A percentile compares a stretch with the other conserved stretches of the same genome.
Evolutionary conservation across 2,329 filamentous ascomycete genomes (phyloP).

Genomic region (Plectosphaerella cucumerina): DNA sequence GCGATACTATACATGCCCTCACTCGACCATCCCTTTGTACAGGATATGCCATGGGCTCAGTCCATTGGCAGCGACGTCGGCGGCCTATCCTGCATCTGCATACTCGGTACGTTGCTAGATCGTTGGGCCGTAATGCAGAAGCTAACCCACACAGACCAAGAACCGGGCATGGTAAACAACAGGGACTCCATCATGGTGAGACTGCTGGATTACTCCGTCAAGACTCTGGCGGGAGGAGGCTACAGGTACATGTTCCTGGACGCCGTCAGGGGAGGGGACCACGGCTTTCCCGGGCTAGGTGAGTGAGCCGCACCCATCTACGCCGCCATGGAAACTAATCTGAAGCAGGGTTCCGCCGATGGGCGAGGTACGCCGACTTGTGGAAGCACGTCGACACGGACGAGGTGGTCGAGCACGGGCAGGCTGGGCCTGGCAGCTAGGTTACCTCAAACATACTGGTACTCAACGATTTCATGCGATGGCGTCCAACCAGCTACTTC

Average conservation of each 20-base stretch:
- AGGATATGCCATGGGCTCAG: constrained; percentile 53
- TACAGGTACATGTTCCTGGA: constrained; percentile 54
- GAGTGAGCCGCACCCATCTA: constrained; percentile 16
- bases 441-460: no score
- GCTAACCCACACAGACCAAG: constrained; percentile 30
- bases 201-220: constrained; percentile 48
- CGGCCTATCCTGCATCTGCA: constrained; percentile 57
- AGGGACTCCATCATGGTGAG: constrained; percentile 48
- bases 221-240: constrained; percentile 40
- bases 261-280: constrained; percentile 45
- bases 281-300: constrained; percentile 50
- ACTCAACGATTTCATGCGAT: no score
- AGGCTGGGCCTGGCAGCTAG: no score
- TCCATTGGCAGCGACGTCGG: constrained; percentile 47
- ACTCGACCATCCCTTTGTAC: constrained; percentile 40
- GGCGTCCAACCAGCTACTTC: no score
- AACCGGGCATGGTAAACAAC: constrained; percentile 35
- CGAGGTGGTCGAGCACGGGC: no score
- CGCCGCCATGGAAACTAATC: constrained; percentile 3
- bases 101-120: constrained; percentile 40
- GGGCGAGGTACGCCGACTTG: constrained; percentile 53
- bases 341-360: constrained; percentile 49
- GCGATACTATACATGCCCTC: constrained; percentile 50
- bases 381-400: constrained; percentile 39
- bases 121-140: not conserved